Evolutionary conservation across 1,284 basidiomycete genomes (phyloP), one percentile per base, ranked within the genome.

Genomic region (Lentinula novae-zelandiae): DNA sequence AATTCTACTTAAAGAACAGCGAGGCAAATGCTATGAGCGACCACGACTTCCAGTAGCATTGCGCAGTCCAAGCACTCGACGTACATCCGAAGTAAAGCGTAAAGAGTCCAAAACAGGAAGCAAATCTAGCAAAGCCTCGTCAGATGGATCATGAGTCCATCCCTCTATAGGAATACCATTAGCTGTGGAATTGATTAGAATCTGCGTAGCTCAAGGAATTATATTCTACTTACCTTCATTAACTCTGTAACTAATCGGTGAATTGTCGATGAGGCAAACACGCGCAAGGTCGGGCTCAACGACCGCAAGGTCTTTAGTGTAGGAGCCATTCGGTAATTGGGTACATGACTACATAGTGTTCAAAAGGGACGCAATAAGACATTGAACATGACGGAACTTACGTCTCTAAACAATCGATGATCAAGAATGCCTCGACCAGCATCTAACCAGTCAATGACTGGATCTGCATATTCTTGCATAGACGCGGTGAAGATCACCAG

Each of bases 91-190:
- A 4, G 96, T 97, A 75, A 99, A 99, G 36, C 96, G 85, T 62
- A 99, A 76, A 57, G 93, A 95, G 75, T 99, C 96, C 60, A 99
- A 84, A 53, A 99, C 89, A 20, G 96, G 96, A 20, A 99, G 80
- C 60, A 98, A 83, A 75, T 99, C 96, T 56, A 99, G 86, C 53
- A 99, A 80, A 9, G 96, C 96, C 77, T 98, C 95, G 76, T 99
- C 96, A 63, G 89, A 89, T 22, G 95, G 96, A 75, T 99, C 97
- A 64, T 95, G 90, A 17, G 95, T 98, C 96, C 96, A 99, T 50
- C 96, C 96, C 79, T 99, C 96, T 72, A 99, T 95, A 38, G 96
- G 97, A 67, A 99, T 95, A 52, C 96, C 96, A 74, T 99, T 99
- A 52, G 93, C 96, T 94, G 69, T 22, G 54, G 51, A 54, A 60